Evolutionary conservation across 306 rosid species (phyloP).

Genomic region (Vachellia collinsii): DNA sequence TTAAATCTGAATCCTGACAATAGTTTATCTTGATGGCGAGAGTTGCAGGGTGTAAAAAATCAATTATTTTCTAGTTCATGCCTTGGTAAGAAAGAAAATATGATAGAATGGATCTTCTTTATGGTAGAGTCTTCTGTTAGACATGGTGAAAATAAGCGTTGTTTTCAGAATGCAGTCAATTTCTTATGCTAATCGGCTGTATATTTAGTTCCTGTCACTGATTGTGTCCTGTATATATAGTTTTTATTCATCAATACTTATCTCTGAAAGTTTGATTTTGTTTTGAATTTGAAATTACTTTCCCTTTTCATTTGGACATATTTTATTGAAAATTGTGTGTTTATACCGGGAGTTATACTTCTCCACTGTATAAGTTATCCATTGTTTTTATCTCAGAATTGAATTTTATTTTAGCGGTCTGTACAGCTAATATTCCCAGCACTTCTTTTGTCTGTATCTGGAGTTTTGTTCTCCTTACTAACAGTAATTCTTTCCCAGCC

Average conservation of each 20-base stretch:
- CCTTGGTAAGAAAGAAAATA: neutral
- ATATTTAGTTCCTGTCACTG: neutral
- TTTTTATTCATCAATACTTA: neutral
- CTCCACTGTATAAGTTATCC: neutral
- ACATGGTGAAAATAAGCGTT: neutral
- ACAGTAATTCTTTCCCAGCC: constrained; percentile 48
- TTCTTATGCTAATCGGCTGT: neutral
- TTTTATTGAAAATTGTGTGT: neutral
- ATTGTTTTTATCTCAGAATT: neutral
- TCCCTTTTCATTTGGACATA: neutral
- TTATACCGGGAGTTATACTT: neutral
- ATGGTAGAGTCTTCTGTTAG: neutral
- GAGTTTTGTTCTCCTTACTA: neutral
- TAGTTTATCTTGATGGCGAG: neutral
- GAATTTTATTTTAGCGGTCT: neutral
- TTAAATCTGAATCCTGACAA: neutral
- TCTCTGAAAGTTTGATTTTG: neutral
- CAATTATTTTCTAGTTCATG: neutral
- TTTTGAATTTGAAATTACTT: constrained; percentile 1
- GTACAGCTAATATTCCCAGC: neutral
- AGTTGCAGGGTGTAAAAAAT: neutral
- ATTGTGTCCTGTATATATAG: neutral
- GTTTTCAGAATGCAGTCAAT: neutral
- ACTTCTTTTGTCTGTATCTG: neutral
- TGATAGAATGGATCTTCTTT: neutral